Evolutionary conservation across 2,329 filamentous ascomycete species (phyloP).

Genomic region (Lachnellula willkommii): DNA sequence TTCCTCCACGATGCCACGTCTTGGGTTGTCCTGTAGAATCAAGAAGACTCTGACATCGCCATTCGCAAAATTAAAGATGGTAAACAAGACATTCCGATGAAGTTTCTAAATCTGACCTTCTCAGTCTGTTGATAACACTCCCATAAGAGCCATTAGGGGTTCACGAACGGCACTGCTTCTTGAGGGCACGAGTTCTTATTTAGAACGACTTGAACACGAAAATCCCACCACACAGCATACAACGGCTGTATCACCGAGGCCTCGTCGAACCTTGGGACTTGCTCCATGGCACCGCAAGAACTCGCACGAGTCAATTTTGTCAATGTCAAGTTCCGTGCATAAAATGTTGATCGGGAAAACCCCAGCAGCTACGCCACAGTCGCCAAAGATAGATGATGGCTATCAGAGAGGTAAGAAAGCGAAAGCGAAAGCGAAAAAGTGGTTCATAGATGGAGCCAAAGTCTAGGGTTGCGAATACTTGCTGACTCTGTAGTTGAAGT

Average conservation of each 20-base stretch:
- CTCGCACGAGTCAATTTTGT: slow-evolving; percentile 27
- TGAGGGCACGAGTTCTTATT: slow-evolving; percentile 20
- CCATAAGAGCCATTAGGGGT: slow-evolving; percentile 1
- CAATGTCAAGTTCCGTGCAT: slow-evolving; percentile 28
- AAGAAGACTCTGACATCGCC: slow-evolving; percentile 18
- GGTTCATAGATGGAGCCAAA: not conserved
- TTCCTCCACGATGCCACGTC: not conserved
- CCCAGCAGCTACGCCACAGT: slow-evolving; percentile 23
- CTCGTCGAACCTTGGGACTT: slow-evolving; percentile 22
- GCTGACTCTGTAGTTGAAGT: slow-evolving; percentile 21
- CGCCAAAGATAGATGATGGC: slow-evolving; percentile 11
- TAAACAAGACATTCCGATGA: slow-evolving; percentile 4
- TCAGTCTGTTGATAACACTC: not conserved
- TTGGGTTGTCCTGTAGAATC: slow-evolving; percentile 19
- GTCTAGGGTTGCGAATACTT: not conserved
- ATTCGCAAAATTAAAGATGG: slow-evolving; percentile 11
- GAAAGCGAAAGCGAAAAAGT: slow-evolving; percentile 13
- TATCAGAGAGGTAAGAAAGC: slow-evolving; percentile 14
- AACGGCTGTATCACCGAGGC: slow-evolving; percentile 1
- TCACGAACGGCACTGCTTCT: slow-evolving; percentile 25
- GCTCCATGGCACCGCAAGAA: slow-evolving; percentile 31
- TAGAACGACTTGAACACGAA: slow-evolving; percentile 13
- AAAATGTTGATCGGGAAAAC: slow-evolving; percentile 27
- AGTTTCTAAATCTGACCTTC: not conserved
- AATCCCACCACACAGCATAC: not conserved